Percentiles rank a stretch among this genome's conserved stretches.
These are phyloP conservation scores for Diplodia corticola DNA, from an alignment of 2,329 filamentous ascomycete genomes.

Conservation along the genomic window DNA sequence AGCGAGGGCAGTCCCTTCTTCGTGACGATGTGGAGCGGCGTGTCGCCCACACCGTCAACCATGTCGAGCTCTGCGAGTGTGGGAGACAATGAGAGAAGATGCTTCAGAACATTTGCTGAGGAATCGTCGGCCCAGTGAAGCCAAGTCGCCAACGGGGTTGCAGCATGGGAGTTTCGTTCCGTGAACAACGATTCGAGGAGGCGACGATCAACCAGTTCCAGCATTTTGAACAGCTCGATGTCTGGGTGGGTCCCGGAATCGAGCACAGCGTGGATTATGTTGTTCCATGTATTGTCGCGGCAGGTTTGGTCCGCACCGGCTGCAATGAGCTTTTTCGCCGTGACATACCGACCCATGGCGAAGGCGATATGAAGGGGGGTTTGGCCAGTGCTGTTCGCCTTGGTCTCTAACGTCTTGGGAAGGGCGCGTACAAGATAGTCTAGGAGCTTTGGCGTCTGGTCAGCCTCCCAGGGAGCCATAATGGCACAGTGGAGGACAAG, in stretches of 20 bases:
- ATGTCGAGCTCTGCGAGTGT: conserved; percentile 57
- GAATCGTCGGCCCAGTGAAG: conserved; percentile 8
- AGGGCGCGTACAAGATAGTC: conserved; percentile 64
- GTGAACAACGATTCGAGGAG: conserved; percentile 60
- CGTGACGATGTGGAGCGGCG: conserved; percentile 62
- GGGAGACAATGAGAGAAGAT: conserved; percentile 37
- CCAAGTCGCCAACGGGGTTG: conserved; percentile 62
- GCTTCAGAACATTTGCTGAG: conserved; percentile 22
- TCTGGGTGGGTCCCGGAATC: conserved; percentile 27
- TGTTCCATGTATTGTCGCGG: conserved; percentile 62
- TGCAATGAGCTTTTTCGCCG: conserved; percentile 62
- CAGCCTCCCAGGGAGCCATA: conserved; percentile 33
- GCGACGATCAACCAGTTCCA: conserved; percentile 59
- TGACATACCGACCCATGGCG: conserved; percentile 53
- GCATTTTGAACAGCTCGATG: conserved; percentile 47
- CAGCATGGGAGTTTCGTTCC: conserved; percentile 58
- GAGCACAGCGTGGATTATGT: conserved; percentile 65
- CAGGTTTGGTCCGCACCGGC: conserved; percentile 69
- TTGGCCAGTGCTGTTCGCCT: conserved; percentile 49
- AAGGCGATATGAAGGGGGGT: conserved; percentile 73
- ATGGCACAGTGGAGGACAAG: conserved; percentile 65
- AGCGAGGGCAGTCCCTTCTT: conserved; percentile 40
- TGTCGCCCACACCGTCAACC: conserved; percentile 66
- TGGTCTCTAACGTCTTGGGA: conserved; percentile 64
- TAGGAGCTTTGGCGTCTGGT: conserved; percentile 57